Evolutionary conservation across 805 yeast species (phyloP).

Genomic region (Middelhovenomyces tepae): DNA sequence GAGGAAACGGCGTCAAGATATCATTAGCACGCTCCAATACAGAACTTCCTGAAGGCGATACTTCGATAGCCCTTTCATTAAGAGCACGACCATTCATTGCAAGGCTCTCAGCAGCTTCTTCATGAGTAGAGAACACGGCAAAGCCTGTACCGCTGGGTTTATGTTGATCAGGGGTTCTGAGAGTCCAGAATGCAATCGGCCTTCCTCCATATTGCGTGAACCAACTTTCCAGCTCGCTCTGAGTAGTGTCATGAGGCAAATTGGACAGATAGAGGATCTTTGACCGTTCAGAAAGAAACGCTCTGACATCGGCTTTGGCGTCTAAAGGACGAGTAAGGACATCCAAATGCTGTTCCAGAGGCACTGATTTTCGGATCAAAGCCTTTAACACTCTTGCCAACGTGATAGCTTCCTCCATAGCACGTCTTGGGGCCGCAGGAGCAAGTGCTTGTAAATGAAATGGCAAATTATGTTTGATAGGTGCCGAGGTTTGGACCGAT

Average conservation of each 20-base stretch:
- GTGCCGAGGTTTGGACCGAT: too few species aligned
- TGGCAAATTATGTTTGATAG: constrained; percentile 18
- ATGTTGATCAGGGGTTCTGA: constrained; percentile 51
- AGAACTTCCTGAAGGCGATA: constrained; percentile 73
- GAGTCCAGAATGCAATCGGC: constrained; percentile 84
- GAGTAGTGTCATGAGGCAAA: constrained; percentile 79
- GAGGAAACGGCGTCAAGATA: constrained; percentile 75
- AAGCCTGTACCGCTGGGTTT: constrained; percentile 62
- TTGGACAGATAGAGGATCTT: constrained; percentile 74
- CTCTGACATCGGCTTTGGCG: constrained; percentile 58
- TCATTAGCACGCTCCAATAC: constrained; percentile 79
- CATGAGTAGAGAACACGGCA: constrained; percentile 76
- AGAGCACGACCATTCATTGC: constrained; percentile 65
- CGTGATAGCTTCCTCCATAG: constrained; percentile 39
- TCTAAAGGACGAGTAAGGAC: constrained; percentile 71
- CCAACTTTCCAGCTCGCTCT: constrained; percentile 85
- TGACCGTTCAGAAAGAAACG: constrained; percentile 62
- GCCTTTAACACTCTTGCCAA: constrained; percentile 34
- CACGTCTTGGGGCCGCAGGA: constrained; percentile 34
- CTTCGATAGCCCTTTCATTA: constrained; percentile 69
- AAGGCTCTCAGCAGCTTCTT: constrained; percentile 73
- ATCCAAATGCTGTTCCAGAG: constrained; percentile 39
- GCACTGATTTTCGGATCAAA: constrained; percentile 40
- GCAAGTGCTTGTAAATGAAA: constrained; percentile 20
- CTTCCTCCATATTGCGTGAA: constrained; percentile 79